Conservation (phyloP, 495 filamentous ascomycete genomes). For the Trichoderma gamsii region DNA sequence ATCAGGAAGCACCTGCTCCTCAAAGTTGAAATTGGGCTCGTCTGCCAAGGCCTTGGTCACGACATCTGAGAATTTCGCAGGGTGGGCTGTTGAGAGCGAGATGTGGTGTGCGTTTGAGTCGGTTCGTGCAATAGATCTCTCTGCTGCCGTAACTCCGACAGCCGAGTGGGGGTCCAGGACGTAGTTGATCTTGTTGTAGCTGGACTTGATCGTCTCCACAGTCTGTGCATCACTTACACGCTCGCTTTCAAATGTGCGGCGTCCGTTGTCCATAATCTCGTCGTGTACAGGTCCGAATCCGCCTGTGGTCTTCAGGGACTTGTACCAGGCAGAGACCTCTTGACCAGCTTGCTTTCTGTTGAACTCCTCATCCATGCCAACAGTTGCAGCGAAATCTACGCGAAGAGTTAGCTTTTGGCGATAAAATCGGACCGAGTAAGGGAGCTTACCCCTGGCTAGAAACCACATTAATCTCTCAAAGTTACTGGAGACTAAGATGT, state of each 20-base stretch:
- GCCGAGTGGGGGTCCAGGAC: constrained; percentile 90
- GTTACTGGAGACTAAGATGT: constrained; percentile 90
- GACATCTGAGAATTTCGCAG: constrained; percentile 81
- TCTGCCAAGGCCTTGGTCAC: constrained; percentile 64
- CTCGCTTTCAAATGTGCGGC: constrained; percentile 70
- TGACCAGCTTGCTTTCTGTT: constrained; percentile 56
- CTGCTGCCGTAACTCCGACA: constrained; percentile 69
- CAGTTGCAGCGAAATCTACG: constrained; percentile 50
- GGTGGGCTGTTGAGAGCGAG: constrained; percentile 84
- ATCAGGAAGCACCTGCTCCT: constrained; percentile 62
- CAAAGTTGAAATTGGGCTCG: constrained; percentile 62
- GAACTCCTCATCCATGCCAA: constrained; percentile 52
- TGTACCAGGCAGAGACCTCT: constrained; percentile 64
- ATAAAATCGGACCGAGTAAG: not conserved
- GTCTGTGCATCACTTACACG: constrained; percentile 76
- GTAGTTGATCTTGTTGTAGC: constrained; percentile 62
- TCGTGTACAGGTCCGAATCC: constrained; percentile 69
- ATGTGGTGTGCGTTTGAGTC: constrained; percentile 51
- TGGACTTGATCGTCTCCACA: constrained; percentile 59
- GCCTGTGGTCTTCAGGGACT: constrained; percentile 66
- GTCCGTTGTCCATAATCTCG: constrained; percentile 58
- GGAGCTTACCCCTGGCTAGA: constrained; percentile 42
- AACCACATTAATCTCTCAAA: constrained; percentile 97
- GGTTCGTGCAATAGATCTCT: constrained; percentile 54
- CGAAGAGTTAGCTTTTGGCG: not conserved